Evolutionary conservation across 176 grass and related monocot genomes (phyloP).

Genomic region (Otatea glauca): DNA sequence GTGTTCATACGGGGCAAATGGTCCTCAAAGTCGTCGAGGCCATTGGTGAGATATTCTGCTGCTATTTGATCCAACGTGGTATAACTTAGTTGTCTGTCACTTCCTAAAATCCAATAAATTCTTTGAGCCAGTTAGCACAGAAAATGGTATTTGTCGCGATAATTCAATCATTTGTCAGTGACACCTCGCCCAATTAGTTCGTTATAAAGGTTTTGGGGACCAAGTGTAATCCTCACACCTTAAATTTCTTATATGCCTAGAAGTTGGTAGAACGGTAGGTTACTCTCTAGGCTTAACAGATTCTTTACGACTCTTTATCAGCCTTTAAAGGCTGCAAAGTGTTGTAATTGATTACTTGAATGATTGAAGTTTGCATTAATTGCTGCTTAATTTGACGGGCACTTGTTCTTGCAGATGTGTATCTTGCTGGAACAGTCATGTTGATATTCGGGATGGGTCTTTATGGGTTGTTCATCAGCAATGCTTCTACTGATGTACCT

Average conservation of each 20-base stretch:
- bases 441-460: slow-evolving; percentile 97
- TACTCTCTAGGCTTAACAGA: not conserved
- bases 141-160: not conserved
- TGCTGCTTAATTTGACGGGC: not conserved
- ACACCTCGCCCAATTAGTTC: not conserved
- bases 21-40: slow-evolving; percentile 93
- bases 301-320: not conserved
- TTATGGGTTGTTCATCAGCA: slow-evolving; percentile 96
- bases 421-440: slow-evolving; percentile 97
- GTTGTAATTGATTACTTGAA: not conserved
- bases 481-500: slow-evolving; percentile 52
- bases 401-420: slow-evolving; percentile 73
- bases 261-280: not conserved
- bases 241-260: slow-evolving; percentile 13
- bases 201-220: not conserved
- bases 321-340: not conserved
- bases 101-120: not conserved
- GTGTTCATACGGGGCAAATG: slow-evolving; percentile 89
- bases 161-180: not conserved
- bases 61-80: not conserved
- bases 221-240: not conserved
- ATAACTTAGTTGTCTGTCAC: not conserved
- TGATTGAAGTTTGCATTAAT: slow-evolving; percentile 23
- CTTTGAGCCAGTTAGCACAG: not conserved
- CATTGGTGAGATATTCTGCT: slow-evolving; percentile 63